Conservation (phyloP, 2,329 filamentous ascomycete genomes). For the Lizonia empirigonia region DNA sequence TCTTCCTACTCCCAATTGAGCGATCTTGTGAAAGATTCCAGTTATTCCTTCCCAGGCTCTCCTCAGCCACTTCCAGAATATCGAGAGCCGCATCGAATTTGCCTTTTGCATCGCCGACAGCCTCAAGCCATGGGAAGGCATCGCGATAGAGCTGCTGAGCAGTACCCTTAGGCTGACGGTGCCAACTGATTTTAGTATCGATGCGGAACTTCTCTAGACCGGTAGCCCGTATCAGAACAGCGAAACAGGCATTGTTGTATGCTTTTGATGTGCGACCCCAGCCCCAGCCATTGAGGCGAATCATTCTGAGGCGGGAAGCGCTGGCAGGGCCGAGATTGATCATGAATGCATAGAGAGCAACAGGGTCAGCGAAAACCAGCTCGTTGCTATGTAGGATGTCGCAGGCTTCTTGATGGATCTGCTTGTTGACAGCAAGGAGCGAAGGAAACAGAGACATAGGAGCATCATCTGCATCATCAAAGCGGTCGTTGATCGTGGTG, state of each 20-base stretch:
- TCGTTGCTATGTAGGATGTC: slow-evolving; percentile 40
- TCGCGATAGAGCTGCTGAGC: slow-evolving; percentile 45
- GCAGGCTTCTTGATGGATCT: slow-evolving; percentile 35
- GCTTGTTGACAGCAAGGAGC: slow-evolving; percentile 38
- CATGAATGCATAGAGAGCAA: slow-evolving; percentile 41
- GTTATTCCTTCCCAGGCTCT: background rate
- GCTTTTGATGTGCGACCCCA: slow-evolving; percentile 31
- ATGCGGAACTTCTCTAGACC: slow-evolving; percentile 38
- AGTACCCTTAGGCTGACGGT: slow-evolving; percentile 4
- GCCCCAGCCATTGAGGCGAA: slow-evolving; percentile 36
- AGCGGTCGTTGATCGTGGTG: slow-evolving; percentile 12
- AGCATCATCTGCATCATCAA: slow-evolving; percentile 13
- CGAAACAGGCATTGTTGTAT: slow-evolving; percentile 45
- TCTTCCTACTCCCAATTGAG: slow-evolving; percentile 1
- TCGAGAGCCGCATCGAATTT: slow-evolving; percentile 39
- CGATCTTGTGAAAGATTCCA: background rate
- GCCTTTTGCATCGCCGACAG: slow-evolving; percentile 33
- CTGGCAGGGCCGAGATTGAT: slow-evolving; percentile 37
- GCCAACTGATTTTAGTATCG: slow-evolving; percentile 18
- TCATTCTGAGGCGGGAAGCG: slow-evolving; percentile 28
- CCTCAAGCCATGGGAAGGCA: slow-evolving; percentile 46
- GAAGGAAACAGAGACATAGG: slow-evolving; percentile 25
- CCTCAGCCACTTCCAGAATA: slow-evolving; percentile 21
- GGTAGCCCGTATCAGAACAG: slow-evolving; percentile 34
- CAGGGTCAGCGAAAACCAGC: slow-evolving; percentile 34